A percentile compares a stretch with the other conserved stretches of the same genome.
These are phyloP conservation scores for Mycena indigotica DNA, from an alignment of 768 basidiomycete genomes.

Conservation along the genomic window DNA sequence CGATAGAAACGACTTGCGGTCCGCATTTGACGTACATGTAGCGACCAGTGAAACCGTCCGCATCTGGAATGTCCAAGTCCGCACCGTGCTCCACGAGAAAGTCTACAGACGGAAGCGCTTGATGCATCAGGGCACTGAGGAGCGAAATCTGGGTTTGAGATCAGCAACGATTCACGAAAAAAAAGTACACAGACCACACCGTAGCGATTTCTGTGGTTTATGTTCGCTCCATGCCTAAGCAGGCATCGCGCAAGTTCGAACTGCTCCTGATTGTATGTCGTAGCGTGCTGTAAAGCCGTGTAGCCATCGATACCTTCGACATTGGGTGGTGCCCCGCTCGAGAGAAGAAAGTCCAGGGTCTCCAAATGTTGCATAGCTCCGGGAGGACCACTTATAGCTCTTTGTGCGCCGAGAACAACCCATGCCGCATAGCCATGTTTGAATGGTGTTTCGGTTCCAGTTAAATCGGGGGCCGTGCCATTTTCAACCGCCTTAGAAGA, in stretches of 20 bases:
- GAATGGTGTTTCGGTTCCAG: slow-evolving; percentile 44
- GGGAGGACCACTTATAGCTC: slow-evolving; percentile 23
- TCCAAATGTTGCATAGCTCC: slow-evolving; percentile 32
- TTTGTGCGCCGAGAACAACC: slow-evolving; percentile 43
- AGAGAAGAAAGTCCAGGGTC: slow-evolving; percentile 44
- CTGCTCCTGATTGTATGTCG: slow-evolving; percentile 28
- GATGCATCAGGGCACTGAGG: slow-evolving; percentile 1
- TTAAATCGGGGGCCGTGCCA: slow-evolving; percentile 40
- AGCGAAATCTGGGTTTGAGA: not conserved
- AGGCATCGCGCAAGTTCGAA: slow-evolving; percentile 40
- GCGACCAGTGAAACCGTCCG: slow-evolving; percentile 23
- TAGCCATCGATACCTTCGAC: slow-evolving; percentile 47
- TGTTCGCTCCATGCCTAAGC: slow-evolving; percentile 49
- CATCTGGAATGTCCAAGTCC: slow-evolving; percentile 39
- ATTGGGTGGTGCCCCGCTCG: slow-evolving; percentile 42
- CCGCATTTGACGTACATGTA: not conserved
- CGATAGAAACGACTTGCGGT: not conserved
- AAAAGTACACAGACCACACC: slow-evolving; percentile 37
- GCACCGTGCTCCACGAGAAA: slow-evolving; percentile 52
- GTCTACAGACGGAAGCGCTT: slow-evolving; percentile 36
- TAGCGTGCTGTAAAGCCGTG: slow-evolving; percentile 53
- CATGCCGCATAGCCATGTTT: slow-evolving; percentile 45
- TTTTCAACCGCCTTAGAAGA: slow-evolving; percentile 28
- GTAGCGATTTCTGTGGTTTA: slow-evolving; percentile 51
- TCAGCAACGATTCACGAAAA: not conserved